Evolutionary conservation across 1,284 basidiomycete genomes (phyloP).

Genomic region (Lentinus polychrous): DNA sequence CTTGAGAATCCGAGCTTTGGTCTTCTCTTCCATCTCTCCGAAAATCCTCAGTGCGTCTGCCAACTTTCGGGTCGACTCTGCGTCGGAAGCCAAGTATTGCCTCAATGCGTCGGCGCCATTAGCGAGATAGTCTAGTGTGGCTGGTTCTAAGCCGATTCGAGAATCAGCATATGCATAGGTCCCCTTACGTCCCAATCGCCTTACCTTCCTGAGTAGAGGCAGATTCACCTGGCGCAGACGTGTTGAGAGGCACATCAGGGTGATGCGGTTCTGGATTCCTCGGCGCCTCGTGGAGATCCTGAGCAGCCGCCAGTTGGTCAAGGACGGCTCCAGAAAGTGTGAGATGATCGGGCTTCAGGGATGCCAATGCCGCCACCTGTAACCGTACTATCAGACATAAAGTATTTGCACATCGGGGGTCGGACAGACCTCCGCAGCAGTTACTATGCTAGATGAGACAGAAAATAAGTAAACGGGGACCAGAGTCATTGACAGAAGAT

Average conservation of each 20-base stretch:
- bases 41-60: constrained; percentile 39
- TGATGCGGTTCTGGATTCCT: background rate
- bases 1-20: constrained; percentile 27
- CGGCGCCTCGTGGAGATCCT: background rate
- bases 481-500: background rate
- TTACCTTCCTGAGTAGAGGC: constrained; percentile 3
- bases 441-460: constrained; percentile 31
- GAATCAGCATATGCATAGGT: background rate
- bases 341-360: constrained; percentile 37
- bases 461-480: background rate
- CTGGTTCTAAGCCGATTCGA: background rate
- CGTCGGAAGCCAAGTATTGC: constrained; percentile 29
- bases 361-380: constrained; percentile 36
- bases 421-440: constrained; percentile 30
- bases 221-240: background rate
- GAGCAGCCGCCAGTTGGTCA: constrained; percentile 29
- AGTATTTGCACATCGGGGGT: background rate
- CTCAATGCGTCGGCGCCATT: constrained; percentile 27
- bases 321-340: constrained; percentile 40
- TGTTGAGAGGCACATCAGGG: background rate
- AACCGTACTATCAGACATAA: background rate
- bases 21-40: constrained; percentile 34
- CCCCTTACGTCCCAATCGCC: background rate
- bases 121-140: constrained; percentile 28
- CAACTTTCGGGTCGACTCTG: constrained; percentile 35